phyloP scores from a whole-genome alignment of 345 rosid species.

The Eucalyptus pauciflora region DNA sequence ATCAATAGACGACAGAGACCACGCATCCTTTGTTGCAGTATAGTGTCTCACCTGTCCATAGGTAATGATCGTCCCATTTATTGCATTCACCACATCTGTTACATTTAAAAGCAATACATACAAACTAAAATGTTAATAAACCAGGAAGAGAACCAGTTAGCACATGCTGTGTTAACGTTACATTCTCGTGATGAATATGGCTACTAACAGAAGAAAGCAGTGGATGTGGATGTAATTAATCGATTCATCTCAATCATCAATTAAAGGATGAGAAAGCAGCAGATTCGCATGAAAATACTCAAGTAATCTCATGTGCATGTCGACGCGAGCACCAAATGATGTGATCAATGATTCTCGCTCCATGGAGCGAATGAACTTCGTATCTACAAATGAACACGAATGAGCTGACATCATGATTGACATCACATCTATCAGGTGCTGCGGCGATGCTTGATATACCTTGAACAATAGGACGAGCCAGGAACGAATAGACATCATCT shows the following conservation, averaged over 20 bases:
- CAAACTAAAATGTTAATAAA: neutral
- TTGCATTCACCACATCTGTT: conserved; percentile 18
- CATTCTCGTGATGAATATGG: neutral
- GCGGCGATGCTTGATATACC: conserved; percentile 13
- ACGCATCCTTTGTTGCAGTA: neutral
- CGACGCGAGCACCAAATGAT: neutral
- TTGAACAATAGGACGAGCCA: conserved; percentile 64
- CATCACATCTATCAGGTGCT: too few species aligned
- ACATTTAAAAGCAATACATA: neutral
- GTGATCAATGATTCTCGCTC: neutral
- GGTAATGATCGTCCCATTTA: conserved; percentile 78
- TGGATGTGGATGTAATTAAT: neutral
- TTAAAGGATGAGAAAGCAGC: too few species aligned
- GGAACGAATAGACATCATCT: conserved; percentile 58
- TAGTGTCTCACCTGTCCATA: conserved; percentile 59
- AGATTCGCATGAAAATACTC: too few species aligned
- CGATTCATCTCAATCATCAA: neutral
- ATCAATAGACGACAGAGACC: neutral
- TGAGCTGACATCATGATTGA: too few species aligned
- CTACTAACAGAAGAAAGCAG: neutral
- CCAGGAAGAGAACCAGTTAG: neutral
- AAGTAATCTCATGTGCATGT: neutral
- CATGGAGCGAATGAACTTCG: neutral
- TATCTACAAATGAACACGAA: neutral
- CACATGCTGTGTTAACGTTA: neutral